phyloP scores from a whole-genome alignment of 495 filamentous ascomycete species.

The Daldinia decipiens region DNA sequence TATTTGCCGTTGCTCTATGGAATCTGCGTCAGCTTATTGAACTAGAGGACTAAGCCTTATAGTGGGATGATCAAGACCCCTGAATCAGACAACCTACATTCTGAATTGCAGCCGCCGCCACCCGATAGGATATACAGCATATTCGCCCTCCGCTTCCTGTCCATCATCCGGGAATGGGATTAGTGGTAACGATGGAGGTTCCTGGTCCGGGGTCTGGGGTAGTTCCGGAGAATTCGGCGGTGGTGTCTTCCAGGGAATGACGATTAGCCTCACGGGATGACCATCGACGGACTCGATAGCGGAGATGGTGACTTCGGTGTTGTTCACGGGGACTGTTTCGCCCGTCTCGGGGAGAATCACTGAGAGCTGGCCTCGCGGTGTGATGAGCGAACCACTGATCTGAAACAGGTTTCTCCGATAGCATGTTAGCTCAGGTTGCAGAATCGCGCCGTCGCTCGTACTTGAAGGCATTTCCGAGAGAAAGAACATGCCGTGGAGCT shows the following conservation, averaged over 20 bases:
- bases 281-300: constrained; percentile 92
- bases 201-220: constrained; percentile 63
- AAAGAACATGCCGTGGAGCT: constrained; percentile 97
- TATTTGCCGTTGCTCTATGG: constrained; percentile 68
- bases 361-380: constrained; percentile 78
- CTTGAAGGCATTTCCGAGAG: constrained; percentile 84
- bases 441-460: constrained; percentile 68
- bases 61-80: background rate
- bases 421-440: constrained; percentile 87
- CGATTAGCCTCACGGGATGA: constrained; percentile 88
- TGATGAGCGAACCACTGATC: constrained; percentile 85
- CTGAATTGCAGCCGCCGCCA: constrained; percentile 93
- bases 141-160: constrained; percentile 67
- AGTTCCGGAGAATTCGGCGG: constrained; percentile 74
- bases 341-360: constrained; percentile 80
- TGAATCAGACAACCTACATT: constrained; percentile 60
- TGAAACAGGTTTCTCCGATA: constrained; percentile 94
- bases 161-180: constrained; percentile 82
- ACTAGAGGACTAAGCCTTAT: background rate
- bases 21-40: constrained; percentile 32
- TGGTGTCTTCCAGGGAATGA: constrained; percentile 95
- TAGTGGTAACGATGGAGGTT: constrained; percentile 74
- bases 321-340: constrained; percentile 81
- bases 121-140: constrained; percentile 86
- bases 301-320: constrained; percentile 84